Conservation (phyloP, 768 basidiomycete species). For the Tephrocybe sp. region DNA sequence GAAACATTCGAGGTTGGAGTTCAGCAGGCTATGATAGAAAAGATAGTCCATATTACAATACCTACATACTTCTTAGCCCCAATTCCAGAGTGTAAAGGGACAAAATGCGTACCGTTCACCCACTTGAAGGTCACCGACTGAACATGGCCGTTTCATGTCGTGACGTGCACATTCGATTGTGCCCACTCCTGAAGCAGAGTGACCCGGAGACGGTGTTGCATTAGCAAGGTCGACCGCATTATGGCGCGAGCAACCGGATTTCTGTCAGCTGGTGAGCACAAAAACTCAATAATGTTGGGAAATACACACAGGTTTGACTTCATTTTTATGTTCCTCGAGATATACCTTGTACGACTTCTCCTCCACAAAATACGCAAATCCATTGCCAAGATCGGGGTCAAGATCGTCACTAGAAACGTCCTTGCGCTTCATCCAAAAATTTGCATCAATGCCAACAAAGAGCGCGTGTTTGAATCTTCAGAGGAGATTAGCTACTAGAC, state of each 20-base stretch:
- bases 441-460: slow-evolving; percentile 29
- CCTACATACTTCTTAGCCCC: not conserved
- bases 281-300: not conserved
- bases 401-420: slow-evolving; percentile 20
- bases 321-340: slow-evolving; percentile 18
- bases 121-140: slow-evolving; percentile 27
- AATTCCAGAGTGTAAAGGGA: not conserved
- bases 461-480: slow-evolving; percentile 22
- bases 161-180: slow-evolving; percentile 27
- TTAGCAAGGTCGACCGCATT: slow-evolving; percentile 25
- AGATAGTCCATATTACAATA: slow-evolving; percentile 28
- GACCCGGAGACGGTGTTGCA: slow-evolving; percentile 16
- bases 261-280: slow-evolving; percentile 13
- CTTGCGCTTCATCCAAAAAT: slow-evolving; percentile 30
- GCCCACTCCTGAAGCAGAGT: slow-evolving; percentile 25
- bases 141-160: slow-evolving; percentile 24
- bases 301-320: slow-evolving; percentile 20
- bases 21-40: slow-evolving; percentile 12
- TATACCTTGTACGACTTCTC: slow-evolving; percentile 21
- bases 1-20: not conserved
- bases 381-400: slow-evolving; percentile 27
- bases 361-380: slow-evolving; percentile 28
- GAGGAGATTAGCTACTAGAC: not conserved
- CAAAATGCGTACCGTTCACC: slow-evolving; percentile 27
- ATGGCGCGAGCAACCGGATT: slow-evolving; percentile 26